Conservation (phyloP, 2,329 filamentous ascomycete species). For the Paraconiothyrium brasiliense region DNA sequence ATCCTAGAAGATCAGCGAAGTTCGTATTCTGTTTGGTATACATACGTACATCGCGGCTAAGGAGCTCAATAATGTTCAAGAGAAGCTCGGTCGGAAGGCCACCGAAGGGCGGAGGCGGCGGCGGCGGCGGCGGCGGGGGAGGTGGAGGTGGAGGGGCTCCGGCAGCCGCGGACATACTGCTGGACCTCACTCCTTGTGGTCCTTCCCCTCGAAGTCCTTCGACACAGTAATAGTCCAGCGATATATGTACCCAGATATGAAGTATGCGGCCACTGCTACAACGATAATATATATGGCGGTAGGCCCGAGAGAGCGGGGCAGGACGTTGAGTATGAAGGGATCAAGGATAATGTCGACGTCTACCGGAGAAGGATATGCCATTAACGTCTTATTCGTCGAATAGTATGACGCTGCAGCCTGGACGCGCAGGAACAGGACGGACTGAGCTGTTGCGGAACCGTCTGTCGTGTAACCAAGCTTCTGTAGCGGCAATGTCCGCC, state of each 20-base stretch:
- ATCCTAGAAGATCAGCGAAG: conserved; percentile 34
- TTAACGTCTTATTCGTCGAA: conserved; percentile 75
- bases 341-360: conserved; percentile 85
- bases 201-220: conserved; percentile 32
- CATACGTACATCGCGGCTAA: conserved; percentile 11
- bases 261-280: conserved; percentile 65
- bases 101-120: conserved; percentile 41
- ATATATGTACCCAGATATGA: conserved; percentile 58
- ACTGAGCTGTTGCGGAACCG: conserved; percentile 45
- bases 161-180: conserved; percentile 35
- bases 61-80: conserved; percentile 52
- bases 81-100: conserved; percentile 58
- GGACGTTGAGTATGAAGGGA: conserved; percentile 79
- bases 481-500: conserved; percentile 44
- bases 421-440: conserved; percentile 76
- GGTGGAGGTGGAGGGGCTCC: conserved; percentile 30
- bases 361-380: conserved; percentile 78
- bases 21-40: not conserved
- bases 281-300: conserved; percentile 73
- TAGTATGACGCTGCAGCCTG: conserved; percentile 86
- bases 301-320: conserved; percentile 80
- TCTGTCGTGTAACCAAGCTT: conserved; percentile 12
- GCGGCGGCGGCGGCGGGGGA: conserved; percentile 24
- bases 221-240: conserved; percentile 40
- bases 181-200: conserved; percentile 43